These are phyloP conservation scores for Handroanthus guayacan DNA, from an alignment of 257 asterid species.

Conservation along the genomic window DNA sequence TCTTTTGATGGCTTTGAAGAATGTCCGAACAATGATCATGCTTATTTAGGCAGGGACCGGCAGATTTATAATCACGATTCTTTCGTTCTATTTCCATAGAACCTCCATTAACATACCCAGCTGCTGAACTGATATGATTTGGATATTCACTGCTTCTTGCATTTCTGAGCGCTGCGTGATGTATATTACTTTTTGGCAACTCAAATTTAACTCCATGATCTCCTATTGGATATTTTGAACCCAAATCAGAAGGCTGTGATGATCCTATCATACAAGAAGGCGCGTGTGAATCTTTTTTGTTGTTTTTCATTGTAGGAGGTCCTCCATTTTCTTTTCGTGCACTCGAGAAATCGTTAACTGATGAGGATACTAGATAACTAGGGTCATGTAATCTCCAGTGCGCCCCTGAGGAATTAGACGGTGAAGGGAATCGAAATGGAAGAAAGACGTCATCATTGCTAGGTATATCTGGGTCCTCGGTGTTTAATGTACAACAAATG, in stretches of 20 bases:
- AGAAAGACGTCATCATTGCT: conserved; percentile 87
- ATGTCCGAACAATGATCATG: conserved; percentile 33
- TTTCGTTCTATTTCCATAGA: conserved; percentile 43
- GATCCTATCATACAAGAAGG: conserved; percentile 42
- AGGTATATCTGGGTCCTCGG: conserved; percentile 80
- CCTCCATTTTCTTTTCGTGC: conserved; percentile 43
- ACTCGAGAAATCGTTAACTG: conserved; percentile 46
- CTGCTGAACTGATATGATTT: conserved; percentile 38
- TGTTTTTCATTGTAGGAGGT: conserved; percentile 35
- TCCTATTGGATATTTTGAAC: conserved; percentile 33
- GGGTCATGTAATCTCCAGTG: conserved; percentile 47
- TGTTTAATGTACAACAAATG: conserved; percentile 72
- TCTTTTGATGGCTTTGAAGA: conserved; percentile 40
- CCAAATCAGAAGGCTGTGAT: conserved; percentile 27
- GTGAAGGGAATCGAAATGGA: conserved; percentile 65
- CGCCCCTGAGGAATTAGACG: conserved; percentile 42
- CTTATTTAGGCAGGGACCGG: conserved; percentile 32
- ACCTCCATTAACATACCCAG: conserved; percentile 38
- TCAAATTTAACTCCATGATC: conserved; percentile 49
- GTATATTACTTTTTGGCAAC: conserved; percentile 46
- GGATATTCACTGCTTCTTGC: conserved; percentile 34
- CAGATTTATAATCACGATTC: conserved; percentile 34
- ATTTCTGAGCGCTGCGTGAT: conserved; percentile 40
- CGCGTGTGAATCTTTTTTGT: conserved; percentile 33
- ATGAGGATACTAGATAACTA: conserved; percentile 47